Base-by-base conservation (phyloP, 2,329 filamentous ascomycete genomes). In the Exophiala calicioides region DNA sequence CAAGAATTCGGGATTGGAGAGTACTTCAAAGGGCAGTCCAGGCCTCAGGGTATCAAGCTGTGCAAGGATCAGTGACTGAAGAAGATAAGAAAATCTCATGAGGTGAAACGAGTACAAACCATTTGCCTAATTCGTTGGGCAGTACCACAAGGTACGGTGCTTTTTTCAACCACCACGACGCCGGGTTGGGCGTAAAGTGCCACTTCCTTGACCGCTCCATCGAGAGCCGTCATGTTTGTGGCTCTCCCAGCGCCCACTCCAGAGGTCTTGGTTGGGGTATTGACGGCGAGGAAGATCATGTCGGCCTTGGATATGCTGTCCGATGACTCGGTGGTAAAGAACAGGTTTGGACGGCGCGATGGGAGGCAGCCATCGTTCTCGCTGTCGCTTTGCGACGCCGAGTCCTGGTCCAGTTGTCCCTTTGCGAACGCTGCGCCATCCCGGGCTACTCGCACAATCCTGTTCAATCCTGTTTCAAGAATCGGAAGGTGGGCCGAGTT, bases 1-100 rank as follows among this genome's bases (percentile, higher is more conserved):
- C 32, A 91, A 72, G 62, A 90, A 91, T 64, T 91, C 87, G 4
- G 87, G 87, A 67, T 90, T 90, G 34, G 85, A 89, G 19, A 90
- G 76, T 44, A 90, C 81, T 62, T 90, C 84, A 61, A 90, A 90
- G 52, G 78, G 75, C 9, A 82, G 50, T 16, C 41, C 55, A 15
- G 53, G 53, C 31, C 41, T 39, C 18, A 53, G 32, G 9, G 23
- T 19, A 26, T 42, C 23, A n/a, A 50, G 24, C 47, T 59, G 30
- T 48, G 37, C n/a, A n/a, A n/a, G 24, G 19, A 32, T 20, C 15
- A 33, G 19, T 12, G 18, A 39, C n/a, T 43, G 38, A 31, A 37
- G 12, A 21, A 13, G 20, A 16, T 40, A 27, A 16, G 8, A 4
- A 13, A 30, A 39, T 7, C 30, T 5, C 23, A n/a, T n/a, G n/a